These are phyloP conservation scores for Salix suchowensis DNA, from an alignment of 345 rosid species.

Conservation along the genomic window DNA sequence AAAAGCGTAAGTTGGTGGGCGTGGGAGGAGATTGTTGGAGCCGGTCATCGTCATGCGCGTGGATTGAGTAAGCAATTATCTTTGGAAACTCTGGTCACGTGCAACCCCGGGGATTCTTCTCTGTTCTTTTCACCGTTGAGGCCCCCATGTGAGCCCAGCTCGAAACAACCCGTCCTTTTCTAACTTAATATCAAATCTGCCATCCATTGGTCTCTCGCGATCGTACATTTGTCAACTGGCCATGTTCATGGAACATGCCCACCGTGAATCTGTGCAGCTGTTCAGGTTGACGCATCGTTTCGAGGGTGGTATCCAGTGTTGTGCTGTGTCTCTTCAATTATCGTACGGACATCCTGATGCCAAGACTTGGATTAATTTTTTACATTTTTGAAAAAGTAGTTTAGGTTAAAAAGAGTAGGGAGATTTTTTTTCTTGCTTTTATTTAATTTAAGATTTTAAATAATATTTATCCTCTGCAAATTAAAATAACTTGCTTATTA, in stretches of 20 bases:
- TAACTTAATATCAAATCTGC: constrained; percentile 9
- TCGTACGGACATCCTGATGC: too few relatives aligned
- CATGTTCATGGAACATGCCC: constrained; percentile 15
- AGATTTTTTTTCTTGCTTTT: too few relatives aligned
- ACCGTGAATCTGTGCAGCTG: neutral
- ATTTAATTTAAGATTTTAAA: too few relatives aligned
- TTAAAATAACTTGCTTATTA: too few relatives aligned
- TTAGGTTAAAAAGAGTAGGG: too few relatives aligned
- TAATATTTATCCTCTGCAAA: too few relatives aligned
- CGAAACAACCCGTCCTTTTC: constrained; percentile 9
- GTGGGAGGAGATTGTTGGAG: neutral
- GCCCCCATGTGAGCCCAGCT: constrained; percentile 18
- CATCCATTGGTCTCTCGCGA: neutral
- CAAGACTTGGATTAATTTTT: too few relatives aligned
- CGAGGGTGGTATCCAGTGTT: neutral
- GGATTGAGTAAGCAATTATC: neutral
- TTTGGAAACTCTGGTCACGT: constrained; percentile 44
- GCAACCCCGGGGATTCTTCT: constrained; percentile 42
- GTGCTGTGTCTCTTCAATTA: too few relatives aligned
- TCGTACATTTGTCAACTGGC: constrained; percentile 7
- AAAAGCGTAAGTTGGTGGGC: too few relatives aligned
- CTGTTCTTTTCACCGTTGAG: neutral
- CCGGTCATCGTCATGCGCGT: neutral
- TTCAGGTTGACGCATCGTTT: neutral
- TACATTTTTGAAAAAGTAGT: too few relatives aligned